Evolutionary conservation across 352 stramenopile genomes (phyloP), one percentile per base, ranked within the genome.

Genomic region (Thraustochytrium striatum): DNA sequence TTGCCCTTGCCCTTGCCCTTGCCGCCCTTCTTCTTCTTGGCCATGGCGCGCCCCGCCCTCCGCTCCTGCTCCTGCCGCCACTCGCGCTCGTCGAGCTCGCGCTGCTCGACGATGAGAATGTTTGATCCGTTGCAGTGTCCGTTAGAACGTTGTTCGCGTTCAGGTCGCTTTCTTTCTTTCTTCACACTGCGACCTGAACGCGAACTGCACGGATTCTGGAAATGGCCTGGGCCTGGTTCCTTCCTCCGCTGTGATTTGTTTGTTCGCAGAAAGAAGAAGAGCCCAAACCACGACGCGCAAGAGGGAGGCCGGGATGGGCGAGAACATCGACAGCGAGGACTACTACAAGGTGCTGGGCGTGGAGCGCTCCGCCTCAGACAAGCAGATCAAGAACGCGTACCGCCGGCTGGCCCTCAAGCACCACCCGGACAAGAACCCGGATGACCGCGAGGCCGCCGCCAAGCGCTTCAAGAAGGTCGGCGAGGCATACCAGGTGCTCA

Each of bases 321-420:
- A 70, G 35, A 52, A 70, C 53, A 38, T 30, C 59, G 59, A 52
- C 59, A 88, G 92, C 81, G 97, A 97, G 83, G 91, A 98, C 85
- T 97, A 95, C 57, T 99, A 99, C 87, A 93, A 95, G 83, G 93
- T 92, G 25, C 85, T 95, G 21, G 89, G 87, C 32, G 85, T 96
- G 9, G 73, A 72, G 0, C 72, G 86, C 38, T 86, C 44, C 61
- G 89, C 95, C 5, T 90, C 88, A 3, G 89, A 96, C 44, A 86
- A 86, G 2, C 92, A 99, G 82, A 98, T 99, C 78, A 99, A 99
- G 87, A 98, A 98, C 84, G 93, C 96, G 30, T 96, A 96, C 78
- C 86, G 90, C 38, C 95, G 94, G 82, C 83, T 96, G 78, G 90
- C 91, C 55, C 84, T 96, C 62, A 96, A 96, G 85, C 93, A 89